Percentiles rank a stretch among this genome's conserved stretches.
These are phyloP conservation scores for Lactarius quietus DNA, from an alignment of 768 basidiomycete genomes.

Conservation along the genomic window DNA sequence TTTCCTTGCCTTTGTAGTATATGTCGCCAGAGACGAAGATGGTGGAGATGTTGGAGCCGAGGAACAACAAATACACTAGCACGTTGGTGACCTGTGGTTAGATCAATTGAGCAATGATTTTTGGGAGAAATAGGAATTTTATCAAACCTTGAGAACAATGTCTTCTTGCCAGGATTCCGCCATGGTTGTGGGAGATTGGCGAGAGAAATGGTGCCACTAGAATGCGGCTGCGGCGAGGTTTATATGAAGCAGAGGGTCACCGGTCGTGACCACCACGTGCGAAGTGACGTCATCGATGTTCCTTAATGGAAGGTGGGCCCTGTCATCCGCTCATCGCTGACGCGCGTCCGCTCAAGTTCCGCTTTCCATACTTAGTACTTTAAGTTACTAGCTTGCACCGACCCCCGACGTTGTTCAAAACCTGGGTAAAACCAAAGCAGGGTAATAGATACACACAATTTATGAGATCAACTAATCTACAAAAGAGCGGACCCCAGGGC, in stretches of 20 bases:
- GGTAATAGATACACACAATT: not conserved
- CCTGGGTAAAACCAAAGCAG: too few relatives aligned
- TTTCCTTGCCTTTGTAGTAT: slow-evolving; percentile 74
- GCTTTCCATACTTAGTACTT: not conserved
- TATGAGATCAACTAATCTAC: not conserved
- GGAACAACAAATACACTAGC: slow-evolving; percentile 75
- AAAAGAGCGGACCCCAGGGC: not conserved
- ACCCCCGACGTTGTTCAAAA: too few relatives aligned
- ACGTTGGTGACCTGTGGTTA: slow-evolving; percentile 61
- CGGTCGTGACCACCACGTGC: slow-evolving; percentile 7
- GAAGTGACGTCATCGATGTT: slow-evolving; percentile 4
- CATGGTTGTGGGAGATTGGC: slow-evolving; percentile 12
- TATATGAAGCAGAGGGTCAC: slow-evolving; percentile 1
- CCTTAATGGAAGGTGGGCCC: not conserved
- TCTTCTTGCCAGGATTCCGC: slow-evolving; percentile 65
- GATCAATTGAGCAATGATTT: not conserved
- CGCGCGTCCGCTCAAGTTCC: not conserved
- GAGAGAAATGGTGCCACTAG: not conserved
- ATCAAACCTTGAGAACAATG: slow-evolving; percentile 69
- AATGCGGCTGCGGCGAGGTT: not conserved
- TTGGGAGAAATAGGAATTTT: not conserved
- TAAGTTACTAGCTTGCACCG: too few relatives aligned
- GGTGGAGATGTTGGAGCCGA: slow-evolving; percentile 89
- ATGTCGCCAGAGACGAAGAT: slow-evolving; percentile 69
- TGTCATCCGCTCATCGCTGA: not conserved